Percentiles rank a stretch among this genome's conserved stretches.
Evolutionary conservation across 2,329 filamentous ascomycete genomes (phyloP).

Genomic region (Exophiala dermatitidis): DNA sequence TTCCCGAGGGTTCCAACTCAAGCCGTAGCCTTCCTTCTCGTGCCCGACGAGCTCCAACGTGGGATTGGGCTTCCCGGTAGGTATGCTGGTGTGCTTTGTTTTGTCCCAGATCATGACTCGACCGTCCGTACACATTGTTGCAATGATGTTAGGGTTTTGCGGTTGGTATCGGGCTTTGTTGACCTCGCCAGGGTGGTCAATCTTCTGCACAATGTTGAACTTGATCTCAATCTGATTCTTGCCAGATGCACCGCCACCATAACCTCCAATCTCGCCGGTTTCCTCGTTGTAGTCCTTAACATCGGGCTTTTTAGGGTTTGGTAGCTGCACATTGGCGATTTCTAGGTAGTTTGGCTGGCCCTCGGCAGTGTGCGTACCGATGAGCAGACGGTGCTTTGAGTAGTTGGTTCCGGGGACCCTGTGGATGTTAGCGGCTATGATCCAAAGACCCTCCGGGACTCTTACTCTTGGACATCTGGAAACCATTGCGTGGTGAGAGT

Average conservation of each 20-base stretch:
- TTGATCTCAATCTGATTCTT: conserved; percentile 66
- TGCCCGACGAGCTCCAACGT: conserved; percentile 84
- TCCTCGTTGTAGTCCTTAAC: conserved; percentile 84
- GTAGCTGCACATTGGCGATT: conserved; percentile 88
- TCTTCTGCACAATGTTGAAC: conserved; percentile 89
- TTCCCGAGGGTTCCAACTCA: conserved; percentile 83
- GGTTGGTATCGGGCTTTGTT: conserved; percentile 98
- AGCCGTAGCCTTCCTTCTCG: conserved; percentile 78
- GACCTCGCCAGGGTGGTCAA: conserved; percentile 91
- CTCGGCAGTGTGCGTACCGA: conserved; percentile 90
- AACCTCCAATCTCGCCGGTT: conserved; percentile 85
- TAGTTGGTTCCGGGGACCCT: conserved; percentile 77
- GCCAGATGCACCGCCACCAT: conserved; percentile 62
- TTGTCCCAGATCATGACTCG: conserved; percentile 90
- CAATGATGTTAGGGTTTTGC: conserved; percentile 93
- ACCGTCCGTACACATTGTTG: conserved; percentile 81
- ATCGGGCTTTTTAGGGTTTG: conserved; percentile 65
- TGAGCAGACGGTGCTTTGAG: conserved; percentile 76
- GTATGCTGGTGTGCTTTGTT: conserved; percentile 79
- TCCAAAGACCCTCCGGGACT: not conserved
- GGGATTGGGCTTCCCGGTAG: conserved; percentile 66
- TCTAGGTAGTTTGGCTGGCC: conserved; percentile 84
- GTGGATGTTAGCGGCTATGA: conserved; percentile 11
- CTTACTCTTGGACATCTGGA: conserved; percentile 76
- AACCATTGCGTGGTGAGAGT: conserved; percentile 98